A percentile compares a stretch with the other conserved stretches of the same genome.
Evolutionary conservation across 805 yeast species (phyloP).

Genomic region (Wickerhamiella spandovensis): DNA sequence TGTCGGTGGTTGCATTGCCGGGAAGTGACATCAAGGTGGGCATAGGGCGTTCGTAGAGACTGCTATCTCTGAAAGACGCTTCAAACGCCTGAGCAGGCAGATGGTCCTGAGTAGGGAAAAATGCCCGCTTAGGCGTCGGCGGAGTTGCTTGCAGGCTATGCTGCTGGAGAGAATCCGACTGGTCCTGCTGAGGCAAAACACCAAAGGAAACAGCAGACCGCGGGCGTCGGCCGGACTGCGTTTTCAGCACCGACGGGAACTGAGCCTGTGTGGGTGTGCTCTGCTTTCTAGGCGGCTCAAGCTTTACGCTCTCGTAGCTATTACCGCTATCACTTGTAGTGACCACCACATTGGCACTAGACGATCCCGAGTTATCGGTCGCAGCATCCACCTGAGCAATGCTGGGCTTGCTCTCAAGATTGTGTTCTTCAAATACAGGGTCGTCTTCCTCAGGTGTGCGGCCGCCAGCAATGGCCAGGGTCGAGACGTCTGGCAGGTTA

Average conservation of each 20-base stretch:
- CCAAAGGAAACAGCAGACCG: neutral
- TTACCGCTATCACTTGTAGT: neutral
- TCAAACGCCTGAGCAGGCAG: neutral
- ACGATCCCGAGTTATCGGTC: neutral
- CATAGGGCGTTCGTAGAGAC: neutral
- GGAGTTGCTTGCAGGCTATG: too few relatives aligned
- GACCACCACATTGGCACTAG: neutral
- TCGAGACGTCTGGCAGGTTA: neutral
- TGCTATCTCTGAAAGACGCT: neutral
- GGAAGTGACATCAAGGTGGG: neutral
- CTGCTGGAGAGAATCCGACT: neutral
- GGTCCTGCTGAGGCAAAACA: neutral
- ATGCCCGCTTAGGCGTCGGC: neutral
- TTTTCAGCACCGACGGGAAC: neutral
- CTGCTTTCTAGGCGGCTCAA: neutral
- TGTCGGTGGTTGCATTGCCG: neutral
- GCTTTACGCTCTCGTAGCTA: neutral
- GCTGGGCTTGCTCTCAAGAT: conserved; percentile 1
- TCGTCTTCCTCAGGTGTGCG: neutral
- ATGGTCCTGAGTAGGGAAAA: neutral
- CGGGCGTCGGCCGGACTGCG: neutral
- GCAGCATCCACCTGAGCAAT: neutral
- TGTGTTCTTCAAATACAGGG: neutral
- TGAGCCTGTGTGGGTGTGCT: neutral
- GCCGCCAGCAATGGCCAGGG: neutral